phyloP scores from a whole-genome alignment of 768 basidiomycete species.

The Mycena chlorophos region DNA sequence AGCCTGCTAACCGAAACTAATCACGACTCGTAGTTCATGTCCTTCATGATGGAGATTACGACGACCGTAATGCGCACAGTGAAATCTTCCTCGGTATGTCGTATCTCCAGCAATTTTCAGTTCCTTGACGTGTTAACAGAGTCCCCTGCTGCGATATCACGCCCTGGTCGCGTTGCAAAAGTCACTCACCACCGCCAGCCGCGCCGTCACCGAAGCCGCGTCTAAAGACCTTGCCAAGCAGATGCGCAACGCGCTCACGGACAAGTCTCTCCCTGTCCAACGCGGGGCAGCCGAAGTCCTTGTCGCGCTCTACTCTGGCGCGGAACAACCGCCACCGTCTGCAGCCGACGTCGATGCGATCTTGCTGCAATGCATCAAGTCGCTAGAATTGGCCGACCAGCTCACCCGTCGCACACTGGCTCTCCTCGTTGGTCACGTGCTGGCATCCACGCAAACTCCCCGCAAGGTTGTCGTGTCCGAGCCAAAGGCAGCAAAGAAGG shows the following conservation, averaged over 20 bases:
- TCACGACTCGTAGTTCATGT: constrained; percentile 80
- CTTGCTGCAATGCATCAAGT: constrained; percentile 62
- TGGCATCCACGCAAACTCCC: constrained; percentile 80
- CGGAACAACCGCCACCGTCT: constrained; percentile 50
- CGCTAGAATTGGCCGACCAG: constrained; percentile 56
- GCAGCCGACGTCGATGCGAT: constrained; percentile 78
- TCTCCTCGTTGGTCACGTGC: constrained; percentile 78
- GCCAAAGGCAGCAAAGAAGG: constrained; percentile 46
- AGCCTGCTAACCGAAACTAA: neutral
- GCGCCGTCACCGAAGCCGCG: constrained; percentile 77
- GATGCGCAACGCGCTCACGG: constrained; percentile 69
- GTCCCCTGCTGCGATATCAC: constrained; percentile 79
- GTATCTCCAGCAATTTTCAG: neutral
- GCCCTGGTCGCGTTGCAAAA: constrained; percentile 79
- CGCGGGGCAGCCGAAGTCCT: constrained; percentile 76
- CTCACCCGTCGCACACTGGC: constrained; percentile 49
- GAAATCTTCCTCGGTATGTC: constrained; percentile 70
- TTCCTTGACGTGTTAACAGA: constrained; percentile 41
- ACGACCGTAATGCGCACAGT: constrained; percentile 64
- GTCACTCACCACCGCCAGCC: constrained; percentile 75
- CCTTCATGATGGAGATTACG: constrained; percentile 85
- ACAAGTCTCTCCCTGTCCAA: constrained; percentile 85
- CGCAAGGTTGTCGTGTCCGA: constrained; percentile 48
- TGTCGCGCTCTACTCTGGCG: constrained; percentile 54
- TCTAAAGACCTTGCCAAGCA: constrained; percentile 84